Evolutionary conservation across 495 filamentous ascomycete genomes (phyloP).

Genomic region (Bombardia bombarda): DNA sequence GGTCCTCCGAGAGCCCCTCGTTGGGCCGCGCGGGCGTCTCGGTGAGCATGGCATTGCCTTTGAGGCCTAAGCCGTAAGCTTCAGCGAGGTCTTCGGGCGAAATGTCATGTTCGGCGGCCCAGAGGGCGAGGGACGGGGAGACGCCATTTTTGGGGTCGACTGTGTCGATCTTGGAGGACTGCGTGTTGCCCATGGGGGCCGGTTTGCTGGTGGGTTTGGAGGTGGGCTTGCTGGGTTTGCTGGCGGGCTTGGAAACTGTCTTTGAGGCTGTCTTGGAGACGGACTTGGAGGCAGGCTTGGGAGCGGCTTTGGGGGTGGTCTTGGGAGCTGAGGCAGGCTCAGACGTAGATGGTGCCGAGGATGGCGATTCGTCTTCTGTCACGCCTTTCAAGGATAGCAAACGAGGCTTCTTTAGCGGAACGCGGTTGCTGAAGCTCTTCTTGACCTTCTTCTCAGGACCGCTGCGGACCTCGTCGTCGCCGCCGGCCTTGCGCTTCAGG

Average conservation of each 20-base stretch:
- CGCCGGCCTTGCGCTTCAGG: slow-evolving; percentile 12
- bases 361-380: too few relatives aligned
- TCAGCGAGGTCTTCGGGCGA: slow-evolving; percentile 50
- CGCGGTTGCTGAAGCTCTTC: background rate
- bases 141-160: slow-evolving; percentile 15
- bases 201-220: too few relatives aligned
- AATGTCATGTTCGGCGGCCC: slow-evolving; percentile 52
- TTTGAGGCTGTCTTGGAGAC: slow-evolving; percentile 1
- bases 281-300: background rate
- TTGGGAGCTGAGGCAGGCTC: too few relatives aligned
- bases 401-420: background rate
- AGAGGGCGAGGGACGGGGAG: slow-evolving; percentile 33
- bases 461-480: background rate
- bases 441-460: background rate
- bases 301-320: background rate
- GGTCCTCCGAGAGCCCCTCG: slow-evolving; percentile 37
- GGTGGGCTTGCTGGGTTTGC: too few relatives aligned
- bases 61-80: slow-evolving; percentile 45
- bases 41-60: slow-evolving; percentile 19
- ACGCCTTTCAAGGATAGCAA: too few relatives aligned
- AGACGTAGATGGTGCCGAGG: too few relatives aligned
- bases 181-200: slow-evolving; percentile 26
- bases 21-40: slow-evolving; percentile 31
- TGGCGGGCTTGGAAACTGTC: too few relatives aligned
- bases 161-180: slow-evolving; percentile 24